A percentile compares a stretch with the other conserved stretches of the same genome.
These are phyloP conservation scores for Trypanosoma conorhini DNA, from an alignment of 208 protist genomes.

Conservation along the genomic window DNA sequence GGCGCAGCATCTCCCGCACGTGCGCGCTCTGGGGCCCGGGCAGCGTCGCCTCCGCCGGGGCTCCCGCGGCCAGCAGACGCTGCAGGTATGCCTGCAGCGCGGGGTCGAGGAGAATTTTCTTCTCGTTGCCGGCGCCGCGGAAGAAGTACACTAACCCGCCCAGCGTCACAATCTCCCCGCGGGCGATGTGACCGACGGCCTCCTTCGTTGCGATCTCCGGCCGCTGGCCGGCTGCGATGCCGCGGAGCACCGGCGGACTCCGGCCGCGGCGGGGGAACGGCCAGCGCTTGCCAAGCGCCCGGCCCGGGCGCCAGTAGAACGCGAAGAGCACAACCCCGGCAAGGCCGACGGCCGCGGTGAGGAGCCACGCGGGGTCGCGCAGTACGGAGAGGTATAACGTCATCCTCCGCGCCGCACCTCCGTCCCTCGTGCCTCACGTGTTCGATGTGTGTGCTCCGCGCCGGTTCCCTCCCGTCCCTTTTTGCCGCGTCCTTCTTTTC, in stretches of 20 bases:
- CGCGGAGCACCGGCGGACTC: slow-evolving; percentile 10
- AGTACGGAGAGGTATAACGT: not conserved
- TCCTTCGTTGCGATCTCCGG: slow-evolving; percentile 43
- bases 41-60: not conserved
- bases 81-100: slow-evolving; percentile 44
- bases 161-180: slow-evolving; percentile 28
- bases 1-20: slow-evolving; percentile 34
- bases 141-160: slow-evolving; percentile 52
- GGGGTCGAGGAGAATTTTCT: slow-evolving; percentile 20
- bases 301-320: not conserved
- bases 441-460: too few species aligned
- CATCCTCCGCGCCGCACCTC: not conserved
- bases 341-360: not conserved
- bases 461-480: not conserved
- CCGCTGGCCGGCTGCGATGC: slow-evolving; percentile 23
- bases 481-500: not conserved
- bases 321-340: slow-evolving; percentile 6
- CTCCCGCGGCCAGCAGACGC: slow-evolving; percentile 3
- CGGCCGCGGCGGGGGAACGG: slow-evolving; percentile 2
- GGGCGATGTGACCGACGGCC: slow-evolving; percentile 40
- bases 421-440: not conserved
- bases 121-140: slow-evolving; percentile 32
- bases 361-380: not conserved
- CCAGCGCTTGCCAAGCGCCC: not conserved
- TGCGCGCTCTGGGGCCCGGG: too few species aligned